These are phyloP conservation scores for Trametes cinnabarina DNA, from an alignment of 768 basidiomycete species.

Conservation along the genomic window DNA sequence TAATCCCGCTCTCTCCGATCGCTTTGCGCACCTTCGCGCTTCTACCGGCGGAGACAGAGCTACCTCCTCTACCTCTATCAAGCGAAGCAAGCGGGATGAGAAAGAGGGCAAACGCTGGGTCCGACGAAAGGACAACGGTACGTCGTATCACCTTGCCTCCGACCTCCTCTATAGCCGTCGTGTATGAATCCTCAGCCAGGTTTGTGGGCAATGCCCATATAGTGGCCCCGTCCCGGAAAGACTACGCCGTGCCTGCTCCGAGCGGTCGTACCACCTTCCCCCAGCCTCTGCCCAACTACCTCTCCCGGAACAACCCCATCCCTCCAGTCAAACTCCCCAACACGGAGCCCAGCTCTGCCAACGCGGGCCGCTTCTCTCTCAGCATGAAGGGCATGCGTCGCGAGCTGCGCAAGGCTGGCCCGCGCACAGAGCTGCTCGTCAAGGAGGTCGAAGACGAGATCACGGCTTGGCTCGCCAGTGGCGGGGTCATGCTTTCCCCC, in stretches of 20 bases:
- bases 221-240: constrained; percentile 55
- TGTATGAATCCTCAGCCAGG: constrained; percentile 44
- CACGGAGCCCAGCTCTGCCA: constrained; percentile 51
- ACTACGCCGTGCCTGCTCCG: constrained; percentile 49
- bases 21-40: constrained; percentile 55
- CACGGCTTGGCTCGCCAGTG: constrained; percentile 56
- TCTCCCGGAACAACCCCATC: constrained; percentile 57
- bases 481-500: constrained; percentile 55
- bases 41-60: neutral
- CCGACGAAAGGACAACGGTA: constrained; percentile 76
- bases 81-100: constrained; percentile 51
- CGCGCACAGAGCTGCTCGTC: constrained; percentile 61
- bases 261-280: constrained; percentile 62
- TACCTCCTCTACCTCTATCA: constrained; percentile 26
- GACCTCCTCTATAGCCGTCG: neutral
- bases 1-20: constrained; percentile 50
- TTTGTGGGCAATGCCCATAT: constrained; percentile 76
- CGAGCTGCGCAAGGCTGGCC: constrained; percentile 59
- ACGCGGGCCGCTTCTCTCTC: constrained; percentile 74
- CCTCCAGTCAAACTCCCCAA: constrained; percentile 43
- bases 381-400: constrained; percentile 74
- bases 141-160: constrained; percentile 17
- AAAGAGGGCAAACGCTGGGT: constrained; percentile 79
- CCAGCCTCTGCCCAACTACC: constrained; percentile 67
- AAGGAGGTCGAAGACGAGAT: constrained; percentile 66